phyloP scores from a whole-genome alignment of 768 basidiomycete species.

The Phlegmacium glaucopus region DNA sequence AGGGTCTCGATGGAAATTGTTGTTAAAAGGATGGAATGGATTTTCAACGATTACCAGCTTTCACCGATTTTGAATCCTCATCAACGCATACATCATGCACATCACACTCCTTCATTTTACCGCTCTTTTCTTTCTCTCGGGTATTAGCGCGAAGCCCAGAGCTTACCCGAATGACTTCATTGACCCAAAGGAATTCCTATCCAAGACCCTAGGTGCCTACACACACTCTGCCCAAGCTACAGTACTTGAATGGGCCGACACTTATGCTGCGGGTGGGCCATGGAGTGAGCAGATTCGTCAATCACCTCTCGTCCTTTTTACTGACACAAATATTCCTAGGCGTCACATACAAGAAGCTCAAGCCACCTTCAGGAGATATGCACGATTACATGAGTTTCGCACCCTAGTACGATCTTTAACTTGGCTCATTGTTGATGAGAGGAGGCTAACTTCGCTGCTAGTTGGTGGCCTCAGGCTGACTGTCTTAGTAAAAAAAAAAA shows the following conservation, averaged over 20 bases:
- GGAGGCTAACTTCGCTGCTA: conserved; percentile 13
- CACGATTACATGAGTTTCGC: conserved; percentile 72
- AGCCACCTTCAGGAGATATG: conserved; percentile 48
- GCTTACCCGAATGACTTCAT: conserved; percentile 57
- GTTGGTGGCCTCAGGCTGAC: conserved; percentile 66
- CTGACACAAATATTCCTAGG: conserved; percentile 24
- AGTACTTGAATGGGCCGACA: conserved; percentile 45
- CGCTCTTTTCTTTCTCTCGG: conserved; percentile 16
- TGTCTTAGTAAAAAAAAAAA: conserved; percentile 60
- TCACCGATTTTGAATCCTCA: too few relatives aligned
- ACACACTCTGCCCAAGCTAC: conserved; percentile 45
- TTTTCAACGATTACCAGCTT: too few relatives aligned
- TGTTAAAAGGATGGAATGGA: too few relatives aligned
- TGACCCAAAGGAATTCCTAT: conserved; percentile 45
- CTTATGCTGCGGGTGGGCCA: conserved; percentile 41
- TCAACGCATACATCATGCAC: too few relatives aligned
- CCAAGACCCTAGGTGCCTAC: conserved; percentile 35
- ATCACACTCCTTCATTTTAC: conserved; percentile 25
- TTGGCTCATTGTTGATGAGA: not conserved
- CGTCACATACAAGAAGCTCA: conserved; percentile 46
- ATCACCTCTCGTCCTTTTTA: not conserved
- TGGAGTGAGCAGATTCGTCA: conserved; percentile 44
- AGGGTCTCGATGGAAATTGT: too few relatives aligned
- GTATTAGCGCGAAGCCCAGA: conserved; percentile 25
- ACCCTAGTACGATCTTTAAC: conserved; percentile 48